Evolutionary conservation across 352 stramenopile species (phyloP).

Genomic region (Phytophthora tentaculata): DNA sequence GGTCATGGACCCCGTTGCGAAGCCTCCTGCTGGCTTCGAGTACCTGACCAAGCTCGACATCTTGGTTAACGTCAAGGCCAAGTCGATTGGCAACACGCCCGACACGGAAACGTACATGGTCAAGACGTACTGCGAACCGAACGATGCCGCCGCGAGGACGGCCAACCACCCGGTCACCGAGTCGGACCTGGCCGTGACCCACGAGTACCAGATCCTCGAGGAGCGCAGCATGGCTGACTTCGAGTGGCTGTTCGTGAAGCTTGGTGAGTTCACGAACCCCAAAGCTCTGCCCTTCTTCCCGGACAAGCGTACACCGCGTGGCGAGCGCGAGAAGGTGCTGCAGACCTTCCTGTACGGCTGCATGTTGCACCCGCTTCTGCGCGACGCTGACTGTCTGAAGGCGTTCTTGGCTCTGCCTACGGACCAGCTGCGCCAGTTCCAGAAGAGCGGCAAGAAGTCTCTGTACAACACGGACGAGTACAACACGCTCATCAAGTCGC

Average conservation of each 20-base stretch:
- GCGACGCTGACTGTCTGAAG: conserved; percentile 83
- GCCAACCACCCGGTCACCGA: conserved; percentile 63
- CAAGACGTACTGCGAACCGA: conserved; percentile 84
- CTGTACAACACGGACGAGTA: conserved; percentile 86
- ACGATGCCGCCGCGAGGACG: conserved; percentile 57
- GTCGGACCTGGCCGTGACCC: conserved; percentile 67
- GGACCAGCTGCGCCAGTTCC: conserved; percentile 77
- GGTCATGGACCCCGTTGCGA: conserved; percentile 77
- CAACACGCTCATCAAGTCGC: conserved; percentile 72
- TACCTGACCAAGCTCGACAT: conserved; percentile 89
- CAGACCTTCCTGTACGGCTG: conserved; percentile 86
- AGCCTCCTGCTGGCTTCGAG: conserved; percentile 83
- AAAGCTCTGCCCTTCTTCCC: conserved; percentile 86
- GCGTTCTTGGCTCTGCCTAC: conserved; percentile 79
- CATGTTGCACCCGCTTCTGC: conserved; percentile 81
- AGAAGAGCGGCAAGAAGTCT: conserved; percentile 70
- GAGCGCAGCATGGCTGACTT: conserved; percentile 81
- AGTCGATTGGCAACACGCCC: conserved; percentile 43
- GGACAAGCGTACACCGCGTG: conserved; percentile 60
- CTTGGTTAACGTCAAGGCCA: conserved; percentile 59
- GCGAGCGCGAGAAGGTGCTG: conserved; percentile 67
- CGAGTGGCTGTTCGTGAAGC: conserved; percentile 79
- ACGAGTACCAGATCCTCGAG: conserved; percentile 82
- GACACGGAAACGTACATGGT: conserved; percentile 74
- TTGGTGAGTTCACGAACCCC: conserved; percentile 80